phyloP scores from a whole-genome alignment of 768 basidiomycete species.

The Lentinus brumalis region DNA sequence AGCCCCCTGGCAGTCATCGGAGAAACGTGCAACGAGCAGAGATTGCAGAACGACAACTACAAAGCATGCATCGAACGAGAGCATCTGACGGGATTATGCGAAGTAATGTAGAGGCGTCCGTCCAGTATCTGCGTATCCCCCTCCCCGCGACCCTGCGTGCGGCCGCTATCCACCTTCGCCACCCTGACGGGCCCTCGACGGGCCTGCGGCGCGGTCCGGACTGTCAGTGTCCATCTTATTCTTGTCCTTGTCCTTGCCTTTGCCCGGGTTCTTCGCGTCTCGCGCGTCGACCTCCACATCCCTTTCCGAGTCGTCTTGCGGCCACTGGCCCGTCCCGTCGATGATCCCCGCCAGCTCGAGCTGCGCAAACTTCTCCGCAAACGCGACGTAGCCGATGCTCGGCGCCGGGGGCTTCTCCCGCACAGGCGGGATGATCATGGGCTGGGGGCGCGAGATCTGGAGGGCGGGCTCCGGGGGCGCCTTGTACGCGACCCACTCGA shows the following conservation, averaged over 20 bases:
- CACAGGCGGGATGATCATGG: slow-evolving; percentile 5
- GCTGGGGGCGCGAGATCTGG: slow-evolving; percentile 24
- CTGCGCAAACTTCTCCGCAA: slow-evolving; percentile 16
- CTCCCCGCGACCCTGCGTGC: background rate
- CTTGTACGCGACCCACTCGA: slow-evolving; percentile 4
- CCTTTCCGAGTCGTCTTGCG: slow-evolving; percentile 1
- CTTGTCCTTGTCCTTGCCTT: background rate
- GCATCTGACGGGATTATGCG: background rate
- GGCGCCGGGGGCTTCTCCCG: slow-evolving; percentile 9
- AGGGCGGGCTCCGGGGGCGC: slow-evolving; percentile 14
- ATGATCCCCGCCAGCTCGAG: slow-evolving; percentile 22
- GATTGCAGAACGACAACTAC: background rate
- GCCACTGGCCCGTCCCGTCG: slow-evolving; percentile 19
- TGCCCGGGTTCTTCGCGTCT: background rate
- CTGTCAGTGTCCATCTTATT: too few species aligned
- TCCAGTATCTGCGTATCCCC: background rate
- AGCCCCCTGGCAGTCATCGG: background rate
- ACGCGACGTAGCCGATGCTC: slow-evolving; percentile 24
- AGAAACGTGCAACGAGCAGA: background rate
- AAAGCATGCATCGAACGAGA: slow-evolving; percentile 5
- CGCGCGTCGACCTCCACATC: background rate
- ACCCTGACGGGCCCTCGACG: background rate
- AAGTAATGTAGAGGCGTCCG: background rate
- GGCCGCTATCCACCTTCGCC: background rate
- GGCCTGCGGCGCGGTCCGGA: too few species aligned